Evolutionary conservation across 73 alveolate genomes (phyloP).

Genomic region (Paramecium tetraurelia): DNA sequence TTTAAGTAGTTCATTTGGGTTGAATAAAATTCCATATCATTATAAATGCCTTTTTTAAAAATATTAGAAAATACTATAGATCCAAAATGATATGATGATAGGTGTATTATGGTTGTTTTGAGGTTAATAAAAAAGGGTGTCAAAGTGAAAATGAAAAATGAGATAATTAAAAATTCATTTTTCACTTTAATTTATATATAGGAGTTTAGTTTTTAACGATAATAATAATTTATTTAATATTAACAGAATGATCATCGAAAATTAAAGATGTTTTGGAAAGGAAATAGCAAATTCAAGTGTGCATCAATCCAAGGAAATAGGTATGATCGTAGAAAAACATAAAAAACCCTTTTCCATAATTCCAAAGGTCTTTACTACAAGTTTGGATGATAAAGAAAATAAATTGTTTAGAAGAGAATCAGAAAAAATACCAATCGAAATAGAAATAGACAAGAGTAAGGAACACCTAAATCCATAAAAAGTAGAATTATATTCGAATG

Average conservation of each 20-base stretch:
- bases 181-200: not conserved
- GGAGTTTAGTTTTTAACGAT: not conserved
- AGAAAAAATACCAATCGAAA: not conserved
- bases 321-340: not conserved
- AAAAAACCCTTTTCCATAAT: not conserved
- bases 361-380: not conserved
- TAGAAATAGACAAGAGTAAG: not conserved
- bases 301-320: not conserved
- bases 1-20: not conserved
- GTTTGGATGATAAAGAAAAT: not conserved
- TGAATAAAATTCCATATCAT: too few relatives aligned
- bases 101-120: not conserved
- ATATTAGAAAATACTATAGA: not conserved
- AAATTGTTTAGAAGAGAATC: not conserved
- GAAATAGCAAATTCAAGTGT: not conserved
- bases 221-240: not conserved
- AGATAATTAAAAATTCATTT: not conserved
- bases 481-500: not conserved
- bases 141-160: not conserved
- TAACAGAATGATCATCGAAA: constrained; percentile 18
- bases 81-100: not conserved
- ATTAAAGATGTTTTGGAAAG: not conserved
- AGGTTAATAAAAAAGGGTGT: not conserved
- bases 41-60: too few relatives aligned
- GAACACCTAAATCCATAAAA: not conserved